These are phyloP conservation scores for Talaromyces stipitatus DNA, from an alignment of 495 filamentous ascomycete genomes.

Conservation along the genomic window DNA sequence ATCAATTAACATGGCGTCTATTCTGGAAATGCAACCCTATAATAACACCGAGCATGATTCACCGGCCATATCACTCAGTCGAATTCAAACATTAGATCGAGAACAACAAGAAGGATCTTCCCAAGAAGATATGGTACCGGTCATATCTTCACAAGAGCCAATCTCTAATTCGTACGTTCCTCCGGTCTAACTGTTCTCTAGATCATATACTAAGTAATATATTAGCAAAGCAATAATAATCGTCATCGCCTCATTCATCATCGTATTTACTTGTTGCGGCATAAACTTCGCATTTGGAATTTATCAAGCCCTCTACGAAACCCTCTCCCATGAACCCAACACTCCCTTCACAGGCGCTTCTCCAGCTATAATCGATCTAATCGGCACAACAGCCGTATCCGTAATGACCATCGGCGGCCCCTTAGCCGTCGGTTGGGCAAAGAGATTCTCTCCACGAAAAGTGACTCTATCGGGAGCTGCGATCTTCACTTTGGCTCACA, in stretches of 20 bases:
- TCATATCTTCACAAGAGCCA: background rate
- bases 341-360: constrained; percentile 31
- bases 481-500: constrained; percentile 18
- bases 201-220: background rate
- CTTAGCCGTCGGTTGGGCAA: constrained; percentile 27
- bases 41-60: background rate
- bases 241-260: constrained; percentile 20
- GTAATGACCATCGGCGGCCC: constrained; percentile 40
- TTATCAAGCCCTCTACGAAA: constrained; percentile 39
- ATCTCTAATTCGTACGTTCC: background rate
- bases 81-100: background rate
- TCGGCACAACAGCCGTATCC: constrained; percentile 33
- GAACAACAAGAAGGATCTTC: background rate
- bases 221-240: constrained; percentile 8
- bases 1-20: background rate
- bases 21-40: background rate
- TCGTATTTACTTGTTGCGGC: constrained; percentile 34
- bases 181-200: background rate
- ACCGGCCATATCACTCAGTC: background rate
- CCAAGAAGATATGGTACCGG: background rate
- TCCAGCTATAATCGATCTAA: constrained; percentile 33
- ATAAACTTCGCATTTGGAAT: constrained; percentile 39
- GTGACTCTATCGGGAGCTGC: constrained; percentile 23
- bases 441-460: constrained; percentile 23
- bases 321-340: constrained; percentile 19